Conservation (phyloP, 306 rosid species). For the Cicer yamashitae region DNA sequence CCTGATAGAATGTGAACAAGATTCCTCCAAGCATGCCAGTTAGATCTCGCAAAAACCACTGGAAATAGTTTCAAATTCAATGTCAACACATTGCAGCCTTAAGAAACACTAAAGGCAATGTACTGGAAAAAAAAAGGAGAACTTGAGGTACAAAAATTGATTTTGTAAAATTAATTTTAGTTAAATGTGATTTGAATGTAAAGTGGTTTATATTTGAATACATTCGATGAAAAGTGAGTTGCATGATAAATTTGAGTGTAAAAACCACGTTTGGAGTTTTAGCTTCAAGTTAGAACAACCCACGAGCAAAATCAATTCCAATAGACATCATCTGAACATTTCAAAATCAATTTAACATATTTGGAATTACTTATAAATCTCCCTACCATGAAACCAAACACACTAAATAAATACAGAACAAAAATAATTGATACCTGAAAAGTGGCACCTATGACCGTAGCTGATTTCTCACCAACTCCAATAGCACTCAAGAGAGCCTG, state of each 20-base stretch:
- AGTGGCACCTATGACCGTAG: conserved; percentile 94
- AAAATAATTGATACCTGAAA: conserved; percentile 74
- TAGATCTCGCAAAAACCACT: conserved; percentile 99
- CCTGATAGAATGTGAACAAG: conserved; percentile 97
- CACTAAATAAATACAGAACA: not conserved
- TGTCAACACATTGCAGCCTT: conserved; percentile 39
- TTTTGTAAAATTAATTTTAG: too few species aligned
- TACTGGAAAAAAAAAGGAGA: not conserved
- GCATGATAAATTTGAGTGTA: too few species aligned
- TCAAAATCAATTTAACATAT: too few species aligned
- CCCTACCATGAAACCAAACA: too few species aligned
- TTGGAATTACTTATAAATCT: too few species aligned
- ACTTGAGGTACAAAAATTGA: not conserved
- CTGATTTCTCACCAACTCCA: conserved; percentile 98
- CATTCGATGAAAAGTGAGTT: too few species aligned
- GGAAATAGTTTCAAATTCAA: conserved; percentile 53
- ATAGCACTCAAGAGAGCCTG: conserved; percentile 94
- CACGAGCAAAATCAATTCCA: too few species aligned
- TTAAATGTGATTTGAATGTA: too few species aligned
- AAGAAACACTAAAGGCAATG: conserved; percentile 31
- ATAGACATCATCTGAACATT: too few species aligned
- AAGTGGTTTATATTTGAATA: too few species aligned
- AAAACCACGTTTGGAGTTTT: too few species aligned
- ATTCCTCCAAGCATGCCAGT: conserved; percentile 99
- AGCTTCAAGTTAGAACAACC: too few species aligned